These are phyloP conservation scores for Phytophthora cryptogea DNA, from an alignment of 352 stramenopile species.

Conservation along the genomic window DNA sequence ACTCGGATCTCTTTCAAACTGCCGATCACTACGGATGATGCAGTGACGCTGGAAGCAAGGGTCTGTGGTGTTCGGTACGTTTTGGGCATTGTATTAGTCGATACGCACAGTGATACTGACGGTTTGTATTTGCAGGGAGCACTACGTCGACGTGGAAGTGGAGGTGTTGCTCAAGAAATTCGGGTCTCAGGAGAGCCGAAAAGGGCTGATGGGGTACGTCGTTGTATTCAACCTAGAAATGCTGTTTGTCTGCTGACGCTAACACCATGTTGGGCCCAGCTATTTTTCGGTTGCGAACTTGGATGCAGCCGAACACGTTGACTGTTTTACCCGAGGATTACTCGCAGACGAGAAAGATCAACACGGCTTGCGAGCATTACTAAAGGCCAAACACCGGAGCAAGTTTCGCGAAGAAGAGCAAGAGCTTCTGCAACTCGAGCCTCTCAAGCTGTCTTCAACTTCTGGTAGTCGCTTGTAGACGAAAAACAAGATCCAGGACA, in stretches of 20 bases:
- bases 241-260: not conserved
- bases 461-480: constrained; percentile 12
- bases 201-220: constrained; percentile 19
- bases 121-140: constrained; percentile 18
- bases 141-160: constrained; percentile 34
- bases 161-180: constrained; percentile 22
- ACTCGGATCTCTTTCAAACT: constrained; percentile 54
- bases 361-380: constrained; percentile 24
- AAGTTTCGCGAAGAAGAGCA: constrained; percentile 4
- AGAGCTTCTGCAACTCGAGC: constrained; percentile 5
- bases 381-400: constrained; percentile 43
- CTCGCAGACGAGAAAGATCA: constrained; percentile 30
- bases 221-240: not conserved
- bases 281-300: constrained; percentile 49
- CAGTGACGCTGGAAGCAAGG: constrained; percentile 51
- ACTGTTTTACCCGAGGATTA: constrained; percentile 33
- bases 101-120: no score
- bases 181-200: constrained; percentile 3
- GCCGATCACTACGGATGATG: constrained; percentile 43
- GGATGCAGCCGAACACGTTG: constrained; percentile 24
- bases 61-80: constrained; percentile 50
- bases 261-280: constrained; percentile 1
- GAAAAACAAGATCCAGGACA: no score
- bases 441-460: constrained; percentile 9
- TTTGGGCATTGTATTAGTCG: not conserved